These are phyloP conservation scores for Cystobasidium slooffiae DNA, from an alignment of 1,284 basidiomycete genomes.

Conservation along the genomic window DNA sequence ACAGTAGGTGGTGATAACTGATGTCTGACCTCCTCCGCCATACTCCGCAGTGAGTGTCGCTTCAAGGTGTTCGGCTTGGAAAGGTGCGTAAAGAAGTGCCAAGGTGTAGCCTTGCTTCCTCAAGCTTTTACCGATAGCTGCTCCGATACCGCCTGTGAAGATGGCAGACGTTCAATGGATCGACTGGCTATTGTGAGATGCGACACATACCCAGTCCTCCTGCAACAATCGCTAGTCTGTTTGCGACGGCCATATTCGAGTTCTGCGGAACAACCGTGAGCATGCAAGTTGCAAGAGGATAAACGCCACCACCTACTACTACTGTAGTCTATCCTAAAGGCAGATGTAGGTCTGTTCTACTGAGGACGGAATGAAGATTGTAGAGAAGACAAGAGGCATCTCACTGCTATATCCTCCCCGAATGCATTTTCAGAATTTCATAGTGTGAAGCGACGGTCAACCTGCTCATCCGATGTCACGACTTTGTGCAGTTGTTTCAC, in stretches of 20 bases:
- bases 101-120: neutral
- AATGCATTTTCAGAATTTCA: no score
- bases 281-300: no score
- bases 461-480: no score
- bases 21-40: neutral
- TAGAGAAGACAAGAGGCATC: no score
- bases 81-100: conserved; percentile 1
- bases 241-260: neutral
- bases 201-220: neutral
- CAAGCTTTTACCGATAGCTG: neutral
- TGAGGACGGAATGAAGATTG: no score
- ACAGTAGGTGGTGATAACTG: neutral
- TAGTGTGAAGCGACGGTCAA: no score
- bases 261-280: no score
- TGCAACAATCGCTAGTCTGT: neutral
- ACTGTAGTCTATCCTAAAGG: no score
- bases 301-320: no score
- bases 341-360: no score
- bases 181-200: neutral
- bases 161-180: neutral
- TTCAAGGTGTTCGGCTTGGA: neutral
- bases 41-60: neutral
- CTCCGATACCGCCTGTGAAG: conserved; percentile 1
- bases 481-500: no score
- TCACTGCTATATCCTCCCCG: no score